Conservation (phyloP, 192 early-diverging fungal genomes). For the Globomyces pollinis-pini region DNA sequence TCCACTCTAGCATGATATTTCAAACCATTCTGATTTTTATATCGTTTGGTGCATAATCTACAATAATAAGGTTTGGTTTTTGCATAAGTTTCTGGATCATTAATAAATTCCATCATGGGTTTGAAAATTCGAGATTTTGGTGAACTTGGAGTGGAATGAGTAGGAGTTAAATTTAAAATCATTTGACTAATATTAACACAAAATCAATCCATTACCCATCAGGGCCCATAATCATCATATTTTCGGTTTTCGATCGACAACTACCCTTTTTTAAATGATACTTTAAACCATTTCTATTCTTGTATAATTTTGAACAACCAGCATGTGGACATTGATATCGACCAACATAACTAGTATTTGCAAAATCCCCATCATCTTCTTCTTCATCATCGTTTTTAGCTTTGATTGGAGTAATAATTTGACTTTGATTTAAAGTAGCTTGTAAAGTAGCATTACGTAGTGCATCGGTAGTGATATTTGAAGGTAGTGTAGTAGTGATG, state of each 20-base stretch:
- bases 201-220: too few species aligned
- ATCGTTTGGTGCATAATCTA: conserved; percentile 73
- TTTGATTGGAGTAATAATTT: conserved; percentile 1
- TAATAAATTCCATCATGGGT: conserved; percentile 1
- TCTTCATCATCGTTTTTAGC: neutral
- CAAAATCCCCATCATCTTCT: neutral
- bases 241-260: too few species aligned
- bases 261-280: conserved; percentile 88
- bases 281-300: conserved; percentile 96
- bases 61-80: conserved; percentile 25
- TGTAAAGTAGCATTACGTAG: too few species aligned
- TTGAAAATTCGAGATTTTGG: neutral
- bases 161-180: neutral
- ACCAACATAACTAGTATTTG: conserved; percentile 4
- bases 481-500: too few species aligned
- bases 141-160: conserved; percentile 1
- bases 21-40: conserved; percentile 94
- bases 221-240: neutral
- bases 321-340: conserved; percentile 18
- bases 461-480: too few species aligned
- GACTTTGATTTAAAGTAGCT: neutral
- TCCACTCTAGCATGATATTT: conserved; percentile 73
- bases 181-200: too few species aligned
- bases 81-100: conserved; percentile 3
- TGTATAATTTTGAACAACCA: conserved; percentile 60